Conservation (phyloP, 495 filamentous ascomycete genomes). For the Tuber borchii region DNA sequence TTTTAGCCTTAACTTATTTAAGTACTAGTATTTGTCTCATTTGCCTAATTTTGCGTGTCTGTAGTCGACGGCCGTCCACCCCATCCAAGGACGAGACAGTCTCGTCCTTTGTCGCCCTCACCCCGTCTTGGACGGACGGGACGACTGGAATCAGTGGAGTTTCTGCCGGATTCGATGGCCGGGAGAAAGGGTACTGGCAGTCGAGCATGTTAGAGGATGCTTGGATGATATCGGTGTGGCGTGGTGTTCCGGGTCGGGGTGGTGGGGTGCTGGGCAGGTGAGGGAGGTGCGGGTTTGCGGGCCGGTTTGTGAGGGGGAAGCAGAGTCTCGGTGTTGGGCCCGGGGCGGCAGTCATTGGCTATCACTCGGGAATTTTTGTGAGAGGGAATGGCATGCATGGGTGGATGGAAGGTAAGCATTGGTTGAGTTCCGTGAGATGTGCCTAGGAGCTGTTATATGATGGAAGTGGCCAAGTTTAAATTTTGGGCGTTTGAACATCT, state of each 20-base stretch:
- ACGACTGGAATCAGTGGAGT: too few species aligned
- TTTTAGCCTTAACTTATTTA: too few species aligned
- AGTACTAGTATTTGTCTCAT: too few species aligned
- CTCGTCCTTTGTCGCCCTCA: too few species aligned
- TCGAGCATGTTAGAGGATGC: too few species aligned
- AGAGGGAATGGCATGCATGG: neutral
- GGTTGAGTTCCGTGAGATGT: neutral
- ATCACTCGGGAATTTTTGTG: neutral
- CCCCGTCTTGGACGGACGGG: too few species aligned
- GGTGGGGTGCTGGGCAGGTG: neutral
- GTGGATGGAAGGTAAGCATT: neutral
- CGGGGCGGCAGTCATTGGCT: neutral
- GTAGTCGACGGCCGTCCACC: too few species aligned
- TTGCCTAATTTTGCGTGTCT: too few species aligned
- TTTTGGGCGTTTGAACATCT: neutral
- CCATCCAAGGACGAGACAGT: too few species aligned
- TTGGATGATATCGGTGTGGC: neutral
- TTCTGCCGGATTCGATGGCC: too few species aligned
- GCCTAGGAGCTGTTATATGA: neutral
- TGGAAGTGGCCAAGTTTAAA: neutral
- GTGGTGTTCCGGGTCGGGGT: neutral
- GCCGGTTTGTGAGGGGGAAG: neutral
- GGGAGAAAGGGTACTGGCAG: too few species aligned
- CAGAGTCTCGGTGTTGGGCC: neutral
- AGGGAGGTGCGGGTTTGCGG: neutral